phyloP scores from a whole-genome alignment of 805 yeast species.

The Yamadazyma kitorensis region DNA sequence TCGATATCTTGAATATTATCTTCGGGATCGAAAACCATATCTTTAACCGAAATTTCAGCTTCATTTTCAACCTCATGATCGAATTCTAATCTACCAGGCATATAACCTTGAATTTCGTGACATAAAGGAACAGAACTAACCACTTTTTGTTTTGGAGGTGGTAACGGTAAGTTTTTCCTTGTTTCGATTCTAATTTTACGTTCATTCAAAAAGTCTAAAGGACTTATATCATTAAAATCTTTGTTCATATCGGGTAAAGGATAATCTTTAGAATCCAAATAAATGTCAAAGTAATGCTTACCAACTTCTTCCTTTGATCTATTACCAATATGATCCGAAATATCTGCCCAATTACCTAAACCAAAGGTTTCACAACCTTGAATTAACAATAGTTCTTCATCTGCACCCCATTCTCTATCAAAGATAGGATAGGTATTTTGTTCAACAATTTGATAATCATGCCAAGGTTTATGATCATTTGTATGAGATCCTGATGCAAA shows the following conservation, averaged over 20 bases:
- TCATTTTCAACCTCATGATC: slow-evolving; percentile 97
- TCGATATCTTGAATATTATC: slow-evolving; percentile 88
- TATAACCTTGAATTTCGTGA: slow-evolving; percentile 94
- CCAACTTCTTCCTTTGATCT: slow-evolving; percentile 90
- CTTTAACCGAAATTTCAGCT: slow-evolving; percentile 91
- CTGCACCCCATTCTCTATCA: slow-evolving; percentile 95
- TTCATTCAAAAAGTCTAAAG: slow-evolving; percentile 63
- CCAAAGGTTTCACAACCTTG: slow-evolving; percentile 93
- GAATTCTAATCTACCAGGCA: slow-evolving; percentile 98
- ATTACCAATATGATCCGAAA: slow-evolving; percentile 94
- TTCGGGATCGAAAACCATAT: slow-evolving; percentile 92
- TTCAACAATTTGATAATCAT: slow-evolving; percentile 87
- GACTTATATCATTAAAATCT: slow-evolving; percentile 58
- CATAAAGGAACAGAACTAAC: slow-evolving; percentile 93
- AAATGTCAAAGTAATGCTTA: slow-evolving; percentile 71
- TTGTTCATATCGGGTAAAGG: slow-evolving; percentile 88
- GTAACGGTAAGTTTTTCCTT: slow-evolving; percentile 69
- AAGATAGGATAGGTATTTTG: slow-evolving; percentile 94
- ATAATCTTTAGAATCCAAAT: slow-evolving; percentile 66
- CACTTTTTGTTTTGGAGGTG: slow-evolving; percentile 81
- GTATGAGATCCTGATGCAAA: slow-evolving; percentile 80
- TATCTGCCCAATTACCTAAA: slow-evolving; percentile 96
- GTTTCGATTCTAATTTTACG: slow-evolving; percentile 71
- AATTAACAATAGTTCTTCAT: slow-evolving; percentile 83
- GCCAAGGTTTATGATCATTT: slow-evolving; percentile 90